Evolutionary conservation across 2,329 filamentous ascomycete species (phyloP).

Genomic region (Colletotrichum costaricense): DNA sequence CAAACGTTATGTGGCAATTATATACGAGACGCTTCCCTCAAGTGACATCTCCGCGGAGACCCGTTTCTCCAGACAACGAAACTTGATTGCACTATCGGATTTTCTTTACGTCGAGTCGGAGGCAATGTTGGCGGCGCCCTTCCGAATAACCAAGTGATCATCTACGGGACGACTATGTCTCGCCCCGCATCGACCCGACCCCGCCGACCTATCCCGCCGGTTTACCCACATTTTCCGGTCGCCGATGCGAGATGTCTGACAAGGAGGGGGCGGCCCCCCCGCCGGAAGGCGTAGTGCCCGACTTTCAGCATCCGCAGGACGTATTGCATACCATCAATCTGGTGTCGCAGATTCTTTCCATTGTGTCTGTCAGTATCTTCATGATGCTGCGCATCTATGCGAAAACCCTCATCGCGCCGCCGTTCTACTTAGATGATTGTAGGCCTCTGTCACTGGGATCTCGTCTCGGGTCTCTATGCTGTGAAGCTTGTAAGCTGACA

Average conservation of each 20-base stretch:
- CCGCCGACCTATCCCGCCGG: background rate
- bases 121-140: background rate
- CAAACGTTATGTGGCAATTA: background rate
- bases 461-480: background rate
- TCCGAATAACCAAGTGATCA: background rate
- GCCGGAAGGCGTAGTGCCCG: conserved; percentile 40
- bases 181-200: background rate
- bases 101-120: background rate
- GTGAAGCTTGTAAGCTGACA: background rate
- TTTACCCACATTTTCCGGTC: background rate
- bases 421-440: conserved; percentile 43
- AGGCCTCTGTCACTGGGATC: background rate
- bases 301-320: conserved; percentile 42
- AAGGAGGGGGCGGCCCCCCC: conserved; percentile 36
- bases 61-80: background rate
- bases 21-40: background rate
- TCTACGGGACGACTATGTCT: conserved; percentile 1
- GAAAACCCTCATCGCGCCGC: conserved; percentile 37
- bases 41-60: background rate
- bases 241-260: conserved; percentile 24
- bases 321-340: conserved; percentile 42
- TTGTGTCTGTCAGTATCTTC: conserved; percentile 41
- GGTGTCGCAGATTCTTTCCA: conserved; percentile 42
- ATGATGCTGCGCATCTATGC: conserved; percentile 41
- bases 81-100: background rate